phyloP scores from a whole-genome alignment of 768 basidiomycete genomes.

The Ephemerocybe angulata region DNA sequence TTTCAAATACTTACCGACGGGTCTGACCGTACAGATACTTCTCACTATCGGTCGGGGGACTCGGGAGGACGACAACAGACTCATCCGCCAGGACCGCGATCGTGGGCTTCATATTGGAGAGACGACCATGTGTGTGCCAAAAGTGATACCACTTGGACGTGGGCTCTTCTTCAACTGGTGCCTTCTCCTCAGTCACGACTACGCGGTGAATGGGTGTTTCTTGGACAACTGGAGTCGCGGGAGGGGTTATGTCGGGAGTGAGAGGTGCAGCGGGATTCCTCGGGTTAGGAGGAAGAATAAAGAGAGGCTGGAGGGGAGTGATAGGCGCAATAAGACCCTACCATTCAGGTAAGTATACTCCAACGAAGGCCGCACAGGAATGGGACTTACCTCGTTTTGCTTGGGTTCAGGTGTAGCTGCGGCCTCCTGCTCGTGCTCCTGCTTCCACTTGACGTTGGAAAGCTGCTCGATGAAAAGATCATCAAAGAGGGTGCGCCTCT shows the following conservation, averaged over 20 bases:
- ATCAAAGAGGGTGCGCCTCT: neutral
- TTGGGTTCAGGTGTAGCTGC: too few relatives aligned
- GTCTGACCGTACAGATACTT: conserved; percentile 21
- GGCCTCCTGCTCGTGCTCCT: neutral
- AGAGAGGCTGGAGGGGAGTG: conserved; percentile 10
- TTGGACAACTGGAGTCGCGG: neutral
- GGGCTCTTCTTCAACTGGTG: too few relatives aligned
- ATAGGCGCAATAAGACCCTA: too few relatives aligned
- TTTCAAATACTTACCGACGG: conserved; percentile 15
- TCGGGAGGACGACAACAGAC: conserved; percentile 19
- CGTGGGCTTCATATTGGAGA: conserved; percentile 4
- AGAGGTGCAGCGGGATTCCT: conserved; percentile 3
- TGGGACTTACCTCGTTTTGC: neutral
- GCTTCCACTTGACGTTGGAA: neutral
- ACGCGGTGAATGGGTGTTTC: neutral
- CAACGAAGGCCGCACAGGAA: neutral
- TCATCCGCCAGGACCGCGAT: conserved; percentile 16
- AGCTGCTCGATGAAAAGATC: neutral
- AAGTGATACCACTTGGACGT: conserved; percentile 1
- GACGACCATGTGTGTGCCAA: neutral
- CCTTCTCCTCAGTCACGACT: neutral
- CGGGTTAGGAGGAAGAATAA: conserved; percentile 6
- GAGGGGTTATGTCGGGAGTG: neutral
- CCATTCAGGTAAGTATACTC: conserved; percentile 5
- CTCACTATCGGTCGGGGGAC: conserved; percentile 21